A percentile compares a stretch with the other conserved stretches of the same genome.
Conservation (phyloP, 1,284 basidiomycete species). For the Apiotrichum sp. region DNA sequence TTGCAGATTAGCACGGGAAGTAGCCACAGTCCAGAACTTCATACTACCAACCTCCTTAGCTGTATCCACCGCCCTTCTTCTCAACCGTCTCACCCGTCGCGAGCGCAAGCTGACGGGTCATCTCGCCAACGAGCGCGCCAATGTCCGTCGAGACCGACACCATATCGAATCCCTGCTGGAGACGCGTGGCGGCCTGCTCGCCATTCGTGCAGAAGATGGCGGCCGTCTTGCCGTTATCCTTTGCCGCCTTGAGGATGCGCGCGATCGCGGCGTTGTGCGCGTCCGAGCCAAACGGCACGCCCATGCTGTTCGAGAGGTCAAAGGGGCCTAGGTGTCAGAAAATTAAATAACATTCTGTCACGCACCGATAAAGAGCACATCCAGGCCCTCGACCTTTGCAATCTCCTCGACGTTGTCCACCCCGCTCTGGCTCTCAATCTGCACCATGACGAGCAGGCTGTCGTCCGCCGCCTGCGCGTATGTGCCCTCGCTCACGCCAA, state of each 20-base stretch:
- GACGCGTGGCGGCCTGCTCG: conserved; percentile 51
- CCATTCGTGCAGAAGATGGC: conserved; percentile 52
- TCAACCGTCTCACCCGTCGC: conserved; percentile 1
- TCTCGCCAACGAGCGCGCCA: conserved; percentile 16
- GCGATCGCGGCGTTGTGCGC: conserved; percentile 56
- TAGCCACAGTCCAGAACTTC: too few relatives aligned
- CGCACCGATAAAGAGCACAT: conserved; percentile 58
- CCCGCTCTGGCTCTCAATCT: conserved; percentile 60
- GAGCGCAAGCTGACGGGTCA: conserved; percentile 23
- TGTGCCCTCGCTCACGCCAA: conserved; percentile 37
- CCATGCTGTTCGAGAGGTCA: conserved; percentile 53
- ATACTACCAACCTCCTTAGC: not conserved
- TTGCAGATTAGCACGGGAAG: too few relatives aligned
- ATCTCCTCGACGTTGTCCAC: conserved; percentile 59
- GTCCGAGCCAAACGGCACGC: conserved; percentile 22
- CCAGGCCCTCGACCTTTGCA: conserved; percentile 58
- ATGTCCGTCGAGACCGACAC: conserved; percentile 39
- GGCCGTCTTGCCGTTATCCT: conserved; percentile 57
- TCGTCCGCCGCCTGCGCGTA: conserved; percentile 58
- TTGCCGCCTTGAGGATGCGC: conserved; percentile 53
- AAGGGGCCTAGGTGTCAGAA: conserved; percentile 48
- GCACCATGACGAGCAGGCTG: conserved; percentile 56
- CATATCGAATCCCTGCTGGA: conserved; percentile 54
- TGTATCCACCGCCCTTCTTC: conserved; percentile 13
- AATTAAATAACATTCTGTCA: not conserved